Evolutionary conservation across 2,329 filamentous ascomycete species (phyloP).

Genomic region (Microdochium trichocladiopsis): DNA sequence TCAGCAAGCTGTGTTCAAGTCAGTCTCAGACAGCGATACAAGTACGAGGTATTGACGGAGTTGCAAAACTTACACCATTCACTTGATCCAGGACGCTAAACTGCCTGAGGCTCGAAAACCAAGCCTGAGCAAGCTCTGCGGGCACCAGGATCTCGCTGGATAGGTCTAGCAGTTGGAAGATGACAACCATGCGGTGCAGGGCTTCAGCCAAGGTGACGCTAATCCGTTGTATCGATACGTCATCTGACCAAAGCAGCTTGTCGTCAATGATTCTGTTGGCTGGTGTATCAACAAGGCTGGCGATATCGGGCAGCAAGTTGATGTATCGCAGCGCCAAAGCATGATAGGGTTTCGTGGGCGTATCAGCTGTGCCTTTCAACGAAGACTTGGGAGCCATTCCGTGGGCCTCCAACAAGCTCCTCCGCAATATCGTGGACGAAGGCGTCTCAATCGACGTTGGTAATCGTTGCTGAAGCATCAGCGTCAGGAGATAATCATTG

Average conservation of each 20-base stretch:
- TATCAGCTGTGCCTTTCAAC: conserved; percentile 14
- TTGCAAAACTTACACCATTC: conserved; percentile 37
- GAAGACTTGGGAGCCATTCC: conserved; percentile 21
- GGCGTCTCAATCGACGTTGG: conserved; percentile 13
- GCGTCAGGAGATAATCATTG: conserved; percentile 46
- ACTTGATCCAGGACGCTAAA: conserved; percentile 65
- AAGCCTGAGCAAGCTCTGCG: conserved; percentile 53
- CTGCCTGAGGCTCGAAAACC: conserved; percentile 67
- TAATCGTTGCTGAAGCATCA: conserved; percentile 34
- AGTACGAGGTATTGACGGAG: neutral
- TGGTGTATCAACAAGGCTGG: conserved; percentile 40
- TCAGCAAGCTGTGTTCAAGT: conserved; percentile 23
- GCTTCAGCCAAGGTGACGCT: conserved; percentile 50
- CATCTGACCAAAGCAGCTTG: conserved; percentile 22
- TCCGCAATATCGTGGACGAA: conserved; percentile 18
- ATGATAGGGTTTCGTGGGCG: conserved; percentile 29
- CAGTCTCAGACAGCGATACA: neutral
- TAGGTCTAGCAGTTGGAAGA: conserved; percentile 63
- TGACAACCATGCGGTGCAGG: conserved; percentile 64
- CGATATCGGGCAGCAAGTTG: conserved; percentile 35
- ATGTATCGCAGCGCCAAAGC: conserved; percentile 41
- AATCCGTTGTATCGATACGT: conserved; percentile 16
- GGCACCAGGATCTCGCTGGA: conserved; percentile 47
- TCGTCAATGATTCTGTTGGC: conserved; percentile 44
- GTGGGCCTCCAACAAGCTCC: conserved; percentile 20